Evolutionary conservation across 345 rosid species (phyloP), one percentile per base, ranked within the genome.

Genomic region (Lagerstroemia speciosa): DNA sequence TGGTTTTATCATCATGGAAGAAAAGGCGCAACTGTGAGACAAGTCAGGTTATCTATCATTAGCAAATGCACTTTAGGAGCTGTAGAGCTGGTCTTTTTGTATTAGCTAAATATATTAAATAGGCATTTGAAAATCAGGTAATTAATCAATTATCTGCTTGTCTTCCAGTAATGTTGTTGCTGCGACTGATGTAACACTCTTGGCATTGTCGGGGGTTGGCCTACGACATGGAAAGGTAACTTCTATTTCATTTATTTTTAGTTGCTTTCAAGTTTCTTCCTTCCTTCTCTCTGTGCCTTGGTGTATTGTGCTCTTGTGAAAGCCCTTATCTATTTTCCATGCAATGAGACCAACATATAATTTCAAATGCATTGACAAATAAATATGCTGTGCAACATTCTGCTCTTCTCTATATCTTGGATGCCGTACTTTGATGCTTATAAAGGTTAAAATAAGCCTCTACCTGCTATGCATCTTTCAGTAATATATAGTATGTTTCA

Each of bases 131-230:
- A 29, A 17, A 31, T 69, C 33, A n/a, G 60, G 38, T 5, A 2
- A 14, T 32, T 62, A 62, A 41, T 68, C 22, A 53, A 20, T 22
- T n/a, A 16, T 22, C 22, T 34, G 36, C 36, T 10, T 32, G 38
- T 38, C 30, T 74, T 80, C 86, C 97, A 93, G 97, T 79, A 93
- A 91, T 71, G 96, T 93, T 53, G 97, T 91, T 72, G 97, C 97
- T 73, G 91, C 96, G 67, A 91, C 91, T 27, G 94, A 93, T 76
- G 77, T 93, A 83, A 93, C 97, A 52, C 83, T 91, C 38, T 77
- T 93, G 84, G 96, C 97, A 37, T 81, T 91, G 80, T 89, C 96
- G 63, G 98, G 97, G 75, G 89, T 93, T 75, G 98, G 94, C 48
- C 73, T 93, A 72, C 91, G 68, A 50, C 80, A 80, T 34, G 79